phyloP scores from a whole-genome alignment of 2,329 filamentous ascomycete genomes.

The Aspergillus vadensis region DNA sequence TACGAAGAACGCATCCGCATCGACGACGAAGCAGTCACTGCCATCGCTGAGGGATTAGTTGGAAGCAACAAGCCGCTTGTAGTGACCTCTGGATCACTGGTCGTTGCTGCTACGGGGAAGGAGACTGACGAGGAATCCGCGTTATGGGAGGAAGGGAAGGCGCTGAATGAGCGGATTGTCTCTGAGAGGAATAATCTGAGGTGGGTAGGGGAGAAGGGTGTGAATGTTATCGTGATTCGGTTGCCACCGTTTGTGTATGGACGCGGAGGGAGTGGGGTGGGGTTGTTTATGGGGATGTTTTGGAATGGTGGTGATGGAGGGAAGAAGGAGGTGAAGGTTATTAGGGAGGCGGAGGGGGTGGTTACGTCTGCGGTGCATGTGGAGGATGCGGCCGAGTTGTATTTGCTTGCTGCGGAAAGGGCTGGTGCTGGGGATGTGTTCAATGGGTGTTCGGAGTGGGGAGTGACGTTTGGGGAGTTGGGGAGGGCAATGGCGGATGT shows the following conservation, averaged over 20 bases:
- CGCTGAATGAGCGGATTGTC: conserved; percentile 29
- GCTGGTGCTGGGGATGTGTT: conserved; percentile 37
- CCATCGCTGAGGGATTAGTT: conserved; percentile 38
- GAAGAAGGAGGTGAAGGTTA: conserved; percentile 29
- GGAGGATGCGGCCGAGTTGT: conserved; percentile 42
- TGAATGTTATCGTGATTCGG: conserved; percentile 40
- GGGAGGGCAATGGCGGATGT: conserved; percentile 36
- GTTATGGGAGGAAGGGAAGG: conserved; percentile 4
- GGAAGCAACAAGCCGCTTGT: conserved; percentile 41
- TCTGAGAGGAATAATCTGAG: conserved; percentile 24
- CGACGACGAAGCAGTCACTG: conserved; percentile 41
- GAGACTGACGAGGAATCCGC: conserved; percentile 33
- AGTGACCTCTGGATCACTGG: conserved; percentile 41
- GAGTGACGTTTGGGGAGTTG: conserved; percentile 24
- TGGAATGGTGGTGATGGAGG: conserved; percentile 22
- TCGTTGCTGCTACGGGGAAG: conserved; percentile 25
- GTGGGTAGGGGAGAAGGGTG: conserved; percentile 25
- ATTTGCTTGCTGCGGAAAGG: conserved; percentile 44
- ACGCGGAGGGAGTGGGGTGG: conserved; percentile 26
- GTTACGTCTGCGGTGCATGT: conserved; percentile 43
- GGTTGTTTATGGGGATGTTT: conserved; percentile 19
- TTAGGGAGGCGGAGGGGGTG: conserved; percentile 37
- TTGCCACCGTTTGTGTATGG: conserved; percentile 46
- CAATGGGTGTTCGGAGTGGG: conserved; percentile 43
- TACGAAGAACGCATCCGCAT: conserved; percentile 28